phyloP scores from a whole-genome alignment of 768 basidiomycete genomes.

The Mycena rosella region DNA sequence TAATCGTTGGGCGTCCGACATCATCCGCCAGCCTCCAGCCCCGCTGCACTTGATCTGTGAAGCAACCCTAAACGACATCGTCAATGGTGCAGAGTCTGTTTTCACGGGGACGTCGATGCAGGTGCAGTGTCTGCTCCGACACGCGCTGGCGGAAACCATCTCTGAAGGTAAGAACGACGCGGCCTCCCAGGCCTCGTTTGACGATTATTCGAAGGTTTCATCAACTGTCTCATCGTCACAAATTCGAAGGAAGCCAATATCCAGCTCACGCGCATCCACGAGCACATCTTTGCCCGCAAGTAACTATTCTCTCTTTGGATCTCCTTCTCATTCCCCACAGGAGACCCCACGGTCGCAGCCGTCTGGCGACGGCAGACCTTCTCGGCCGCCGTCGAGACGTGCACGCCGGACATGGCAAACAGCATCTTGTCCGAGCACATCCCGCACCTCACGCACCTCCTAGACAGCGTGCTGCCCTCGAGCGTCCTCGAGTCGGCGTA shows the following conservation, averaged over 20 bases:
- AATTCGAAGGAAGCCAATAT: constrained; percentile 88
- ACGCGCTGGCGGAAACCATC: constrained; percentile 82
- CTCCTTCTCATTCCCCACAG: constrained; percentile 50
- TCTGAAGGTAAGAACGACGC: no score
- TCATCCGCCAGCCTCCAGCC: constrained; percentile 69
- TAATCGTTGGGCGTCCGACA: constrained; percentile 90
- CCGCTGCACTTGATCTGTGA: constrained; percentile 66
- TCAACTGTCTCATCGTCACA: constrained; percentile 90
- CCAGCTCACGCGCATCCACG: constrained; percentile 88
- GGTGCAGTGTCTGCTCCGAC: constrained; percentile 83
- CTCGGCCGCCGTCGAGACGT: constrained; percentile 84
- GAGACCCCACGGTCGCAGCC: constrained; percentile 88
- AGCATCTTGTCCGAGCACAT: constrained; percentile 80
- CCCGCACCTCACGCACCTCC: constrained; percentile 69
- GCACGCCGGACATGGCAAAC: constrained; percentile 77
- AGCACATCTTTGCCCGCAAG: constrained; percentile 88
- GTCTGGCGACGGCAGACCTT: constrained; percentile 94
- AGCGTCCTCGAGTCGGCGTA: constrained; percentile 81
- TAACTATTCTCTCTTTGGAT: constrained; percentile 26
- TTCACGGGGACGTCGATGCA: constrained; percentile 72
- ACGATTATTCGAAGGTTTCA: no score
- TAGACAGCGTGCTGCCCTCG: constrained; percentile 58
- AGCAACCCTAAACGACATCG: constrained; percentile 72
- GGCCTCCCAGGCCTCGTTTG: no score
- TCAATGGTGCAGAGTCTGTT: constrained; percentile 61